A percentile compares a stretch with the other conserved stretches of the same genome.
These are phyloP conservation scores for Globisporangium yorkense DNA, from an alignment of 352 stramenopile species.

Conservation along the genomic window DNA sequence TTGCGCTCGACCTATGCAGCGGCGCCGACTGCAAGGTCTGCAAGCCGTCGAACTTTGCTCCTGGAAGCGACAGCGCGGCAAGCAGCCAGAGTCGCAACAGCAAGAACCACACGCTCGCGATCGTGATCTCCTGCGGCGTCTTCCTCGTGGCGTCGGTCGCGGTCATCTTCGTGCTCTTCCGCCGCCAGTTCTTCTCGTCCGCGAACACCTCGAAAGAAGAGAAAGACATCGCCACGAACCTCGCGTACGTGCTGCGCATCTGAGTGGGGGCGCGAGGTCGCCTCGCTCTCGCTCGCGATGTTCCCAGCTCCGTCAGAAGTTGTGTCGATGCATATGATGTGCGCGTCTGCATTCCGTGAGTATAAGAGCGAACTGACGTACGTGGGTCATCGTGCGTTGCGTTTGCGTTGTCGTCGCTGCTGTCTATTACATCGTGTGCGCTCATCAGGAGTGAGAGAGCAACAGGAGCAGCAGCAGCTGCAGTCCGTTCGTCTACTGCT, in stretches of 20 bases:
- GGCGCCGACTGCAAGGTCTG: slow-evolving; percentile 9
- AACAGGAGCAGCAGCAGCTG: neutral
- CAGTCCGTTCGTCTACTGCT: slow-evolving; percentile 23
- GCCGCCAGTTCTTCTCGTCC: slow-evolving; percentile 28
- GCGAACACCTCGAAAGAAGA: slow-evolving; percentile 31
- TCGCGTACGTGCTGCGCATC: slow-evolving; percentile 36
- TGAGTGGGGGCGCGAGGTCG: neutral
- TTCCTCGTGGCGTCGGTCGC: slow-evolving; percentile 38
- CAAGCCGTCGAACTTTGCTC: slow-evolving; percentile 3
- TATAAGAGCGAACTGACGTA: neutral
- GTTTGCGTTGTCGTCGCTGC: neutral
- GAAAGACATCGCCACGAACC: slow-evolving; percentile 43
- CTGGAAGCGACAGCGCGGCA: neutral
- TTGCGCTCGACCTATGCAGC: slow-evolving; percentile 21
- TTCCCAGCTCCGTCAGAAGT: neutral
- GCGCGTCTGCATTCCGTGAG: neutral
- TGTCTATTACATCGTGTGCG: neutral
- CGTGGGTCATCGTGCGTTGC: neutral
- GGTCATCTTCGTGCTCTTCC: slow-evolving; percentile 36
- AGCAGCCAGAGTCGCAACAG: slow-evolving; percentile 2
- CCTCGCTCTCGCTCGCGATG: neutral
- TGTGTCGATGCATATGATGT: neutral
- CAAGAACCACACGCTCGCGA: slow-evolving; percentile 22
- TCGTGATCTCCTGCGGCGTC: slow-evolving; percentile 31
- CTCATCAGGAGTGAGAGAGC: neutral